A percentile compares a stretch with the other conserved stretches of the same genome.
phyloP scores from a whole-genome alignment of 257 asterid species.

The Echites panduratus region DNA sequence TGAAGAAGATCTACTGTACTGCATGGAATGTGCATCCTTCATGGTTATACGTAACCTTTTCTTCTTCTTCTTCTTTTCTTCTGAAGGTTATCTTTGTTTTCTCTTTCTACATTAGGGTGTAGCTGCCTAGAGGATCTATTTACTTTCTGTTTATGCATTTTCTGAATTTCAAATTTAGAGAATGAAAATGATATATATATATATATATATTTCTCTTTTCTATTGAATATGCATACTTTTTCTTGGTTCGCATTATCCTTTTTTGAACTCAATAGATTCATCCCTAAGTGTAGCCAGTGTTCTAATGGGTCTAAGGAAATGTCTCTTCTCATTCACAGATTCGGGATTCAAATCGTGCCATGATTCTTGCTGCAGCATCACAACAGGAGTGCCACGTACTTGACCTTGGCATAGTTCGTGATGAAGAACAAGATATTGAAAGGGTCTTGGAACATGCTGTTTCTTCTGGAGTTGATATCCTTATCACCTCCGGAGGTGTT shows the following conservation, averaged over 20 bases:
- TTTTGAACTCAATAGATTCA: slow-evolving; percentile 1
- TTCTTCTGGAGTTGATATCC: slow-evolving; percentile 66
- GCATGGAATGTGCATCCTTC: background rate
- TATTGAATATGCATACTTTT: background rate
- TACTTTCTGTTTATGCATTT: background rate
- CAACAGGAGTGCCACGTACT: slow-evolving; percentile 74
- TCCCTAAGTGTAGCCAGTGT: background rate
- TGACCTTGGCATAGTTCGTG: slow-evolving; percentile 86
- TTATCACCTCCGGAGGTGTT: slow-evolving; percentile 94
- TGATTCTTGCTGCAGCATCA: slow-evolving; percentile 70
- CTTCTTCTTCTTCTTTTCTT: background rate
- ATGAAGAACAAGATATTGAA: slow-evolving; percentile 65
- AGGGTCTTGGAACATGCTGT: slow-evolving; percentile 54
- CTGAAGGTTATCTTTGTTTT: background rate
- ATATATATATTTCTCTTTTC: background rate
- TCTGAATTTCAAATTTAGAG: background rate
- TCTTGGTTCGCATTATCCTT: background rate
- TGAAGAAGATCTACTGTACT: background rate
- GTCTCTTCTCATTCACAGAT: slow-evolving; percentile 43
- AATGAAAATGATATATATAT: background rate
- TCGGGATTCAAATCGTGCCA: slow-evolving; percentile 95
- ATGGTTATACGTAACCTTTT: background rate
- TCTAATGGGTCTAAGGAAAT: slow-evolving; percentile 3
- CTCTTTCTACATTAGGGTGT: background rate
- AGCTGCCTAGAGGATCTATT: background rate